Conservation (phyloP, 2,329 filamentous ascomycete genomes). For the Rutstroemia sp. region DNA sequence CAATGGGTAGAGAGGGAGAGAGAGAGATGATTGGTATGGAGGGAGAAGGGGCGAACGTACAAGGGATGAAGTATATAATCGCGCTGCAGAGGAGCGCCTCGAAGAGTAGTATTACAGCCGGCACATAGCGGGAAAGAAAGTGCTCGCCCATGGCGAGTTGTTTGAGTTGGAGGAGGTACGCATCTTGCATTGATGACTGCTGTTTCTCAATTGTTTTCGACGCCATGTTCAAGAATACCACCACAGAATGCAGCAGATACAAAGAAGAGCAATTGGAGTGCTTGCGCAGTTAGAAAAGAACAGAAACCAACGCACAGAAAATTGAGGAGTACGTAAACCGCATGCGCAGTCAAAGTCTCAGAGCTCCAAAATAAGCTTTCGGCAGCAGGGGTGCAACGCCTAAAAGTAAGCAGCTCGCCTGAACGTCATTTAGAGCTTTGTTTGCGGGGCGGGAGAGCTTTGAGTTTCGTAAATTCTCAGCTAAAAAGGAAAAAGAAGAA, state of each 20-base stretch:
- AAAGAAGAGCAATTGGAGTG: too few relatives aligned
- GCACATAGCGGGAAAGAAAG: conserved; percentile 23
- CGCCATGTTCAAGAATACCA: background rate
- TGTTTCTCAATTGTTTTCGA: background rate
- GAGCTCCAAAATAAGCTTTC: background rate
- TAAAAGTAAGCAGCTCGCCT: background rate
- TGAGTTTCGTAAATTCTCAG: background rate
- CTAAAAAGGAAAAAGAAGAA: too few relatives aligned
- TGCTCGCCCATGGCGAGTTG: conserved; percentile 23
- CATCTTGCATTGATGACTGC: conserved; percentile 7
- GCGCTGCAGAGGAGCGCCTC: conserved; percentile 25
- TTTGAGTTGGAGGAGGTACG: conserved; percentile 16
- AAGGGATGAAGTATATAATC: conserved; percentile 26
- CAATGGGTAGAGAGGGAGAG: background rate
- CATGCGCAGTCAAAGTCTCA: background rate
- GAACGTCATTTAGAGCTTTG: background rate
- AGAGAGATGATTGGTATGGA: too few relatives aligned
- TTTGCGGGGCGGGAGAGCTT: background rate
- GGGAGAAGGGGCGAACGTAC: conserved; percentile 10
- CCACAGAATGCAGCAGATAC: too few relatives aligned
- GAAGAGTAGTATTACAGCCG: conserved; percentile 19
- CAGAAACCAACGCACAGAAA: background rate
- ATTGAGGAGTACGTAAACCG: background rate
- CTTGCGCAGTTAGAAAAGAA: too few relatives aligned
- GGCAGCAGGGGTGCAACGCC: background rate